phyloP scores from a whole-genome alignment of 108 stramenopile species.

The Nitzschia putrida region DNA sequence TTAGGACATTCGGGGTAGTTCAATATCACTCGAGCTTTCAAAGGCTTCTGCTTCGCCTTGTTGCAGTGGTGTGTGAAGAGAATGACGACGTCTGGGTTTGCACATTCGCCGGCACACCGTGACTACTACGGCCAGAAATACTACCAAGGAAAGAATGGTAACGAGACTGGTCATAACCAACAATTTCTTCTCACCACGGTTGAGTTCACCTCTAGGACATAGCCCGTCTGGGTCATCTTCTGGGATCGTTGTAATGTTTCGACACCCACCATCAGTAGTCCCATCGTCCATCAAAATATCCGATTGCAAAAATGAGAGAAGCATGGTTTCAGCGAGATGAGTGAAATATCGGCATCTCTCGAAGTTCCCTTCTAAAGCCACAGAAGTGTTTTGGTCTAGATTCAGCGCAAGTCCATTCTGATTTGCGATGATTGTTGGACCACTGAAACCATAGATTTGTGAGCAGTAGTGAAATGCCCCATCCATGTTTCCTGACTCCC shows the following conservation, averaged over 20 bases:
- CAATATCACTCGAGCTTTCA: neutral
- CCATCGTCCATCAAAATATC: conserved; percentile 5
- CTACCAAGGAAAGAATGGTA: neutral
- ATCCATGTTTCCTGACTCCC: neutral
- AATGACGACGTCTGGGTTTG: no score
- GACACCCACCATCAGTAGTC: conserved; percentile 10
- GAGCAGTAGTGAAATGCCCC: conserved; percentile 8
- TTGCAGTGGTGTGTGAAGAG: no score
- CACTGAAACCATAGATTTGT: conserved; percentile 11
- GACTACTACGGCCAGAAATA: neutral
- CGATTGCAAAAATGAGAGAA: neutral
- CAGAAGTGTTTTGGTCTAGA: neutral
- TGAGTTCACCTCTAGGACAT: conserved; percentile 9
- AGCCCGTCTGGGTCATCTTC: neutral
- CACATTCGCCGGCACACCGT: neutral
- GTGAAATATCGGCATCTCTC: conserved; percentile 23
- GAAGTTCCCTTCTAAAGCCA: conserved; percentile 5
- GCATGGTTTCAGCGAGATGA: conserved; percentile 7
- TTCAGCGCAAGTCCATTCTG: neutral
- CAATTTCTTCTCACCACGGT: neutral
- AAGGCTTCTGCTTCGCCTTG: no score
- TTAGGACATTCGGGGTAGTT: neutral
- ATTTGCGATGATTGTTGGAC: conserved; percentile 8
- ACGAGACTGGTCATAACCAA: neutral
- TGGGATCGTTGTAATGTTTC: neutral